Evolutionary conservation across 2,329 filamentous ascomycete species (phyloP).

Genomic region (Colletotrichum sp.): DNA sequence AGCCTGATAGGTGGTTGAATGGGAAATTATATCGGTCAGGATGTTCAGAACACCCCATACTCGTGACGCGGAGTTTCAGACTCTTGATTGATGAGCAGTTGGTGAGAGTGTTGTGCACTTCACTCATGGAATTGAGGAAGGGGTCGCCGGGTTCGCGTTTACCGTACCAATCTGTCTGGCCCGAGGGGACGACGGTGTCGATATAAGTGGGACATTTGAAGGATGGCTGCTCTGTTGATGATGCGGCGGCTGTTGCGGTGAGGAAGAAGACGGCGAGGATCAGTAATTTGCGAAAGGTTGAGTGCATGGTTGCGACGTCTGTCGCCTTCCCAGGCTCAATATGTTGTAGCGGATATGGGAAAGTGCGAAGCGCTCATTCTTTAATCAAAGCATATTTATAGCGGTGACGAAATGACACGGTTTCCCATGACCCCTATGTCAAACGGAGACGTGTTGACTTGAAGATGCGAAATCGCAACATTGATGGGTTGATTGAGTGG

Average conservation of each 20-base stretch:
- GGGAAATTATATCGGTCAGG: constrained; percentile 5
- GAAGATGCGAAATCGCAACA: neutral
- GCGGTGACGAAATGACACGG: neutral
- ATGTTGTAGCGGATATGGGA: accelerated
- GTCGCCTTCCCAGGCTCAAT: accelerated
- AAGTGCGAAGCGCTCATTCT: neutral
- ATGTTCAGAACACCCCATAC: neutral
- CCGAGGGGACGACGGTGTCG: neutral
- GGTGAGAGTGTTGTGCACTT: neutral
- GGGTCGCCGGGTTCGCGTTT: neutral
- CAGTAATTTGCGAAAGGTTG: neutral
- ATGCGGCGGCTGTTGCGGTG: neutral
- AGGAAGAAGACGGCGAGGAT: neutral
- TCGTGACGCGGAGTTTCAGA: constrained; percentile 4
- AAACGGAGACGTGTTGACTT: neutral
- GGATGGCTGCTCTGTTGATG: accelerated
- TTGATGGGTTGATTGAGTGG: neutral
- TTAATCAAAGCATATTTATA: neutral
- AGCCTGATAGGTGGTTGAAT: neutral
- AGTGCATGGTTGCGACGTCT: neutral
- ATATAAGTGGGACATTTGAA: constrained; percentile 5
- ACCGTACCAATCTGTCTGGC: neutral
- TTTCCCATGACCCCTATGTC: neutral
- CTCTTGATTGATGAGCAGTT: neutral
- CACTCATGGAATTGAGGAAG: neutral